Evolutionary conservation across 164 flowering plant species (phyloP).

Genomic region (Pachysandra terminalis): DNA sequence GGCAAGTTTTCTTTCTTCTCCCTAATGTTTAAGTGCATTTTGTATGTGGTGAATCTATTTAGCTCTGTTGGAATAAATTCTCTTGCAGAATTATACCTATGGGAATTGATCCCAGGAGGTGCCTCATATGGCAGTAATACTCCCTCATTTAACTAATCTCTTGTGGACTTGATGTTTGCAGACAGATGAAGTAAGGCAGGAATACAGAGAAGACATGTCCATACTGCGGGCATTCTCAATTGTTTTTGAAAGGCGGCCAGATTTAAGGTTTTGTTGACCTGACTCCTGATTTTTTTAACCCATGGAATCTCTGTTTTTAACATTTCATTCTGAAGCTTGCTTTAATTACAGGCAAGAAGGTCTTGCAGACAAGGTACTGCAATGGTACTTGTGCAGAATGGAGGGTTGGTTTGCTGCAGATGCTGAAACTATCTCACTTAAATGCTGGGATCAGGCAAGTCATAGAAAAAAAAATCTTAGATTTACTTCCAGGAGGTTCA

Average conservation of each 20-base stretch:
- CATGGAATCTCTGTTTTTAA: neutral
- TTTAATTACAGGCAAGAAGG: conserved; percentile 71
- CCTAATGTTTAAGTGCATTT: neutral
- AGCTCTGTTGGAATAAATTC: neutral
- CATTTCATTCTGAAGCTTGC: neutral
- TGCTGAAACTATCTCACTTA: conserved; percentile 85
- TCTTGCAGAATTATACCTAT: neutral
- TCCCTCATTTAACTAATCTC: neutral
- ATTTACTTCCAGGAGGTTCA: neutral
- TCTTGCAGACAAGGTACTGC: conserved; percentile 78
- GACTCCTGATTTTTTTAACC: no score
- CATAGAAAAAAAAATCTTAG: neutral
- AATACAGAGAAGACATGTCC: conserved; percentile 68
- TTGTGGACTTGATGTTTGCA: conserved; percentile 26
- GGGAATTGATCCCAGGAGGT: no score
- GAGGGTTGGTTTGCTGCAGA: conserved; percentile 99
- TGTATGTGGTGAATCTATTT: neutral
- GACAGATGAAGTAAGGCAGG: conserved; percentile 72
- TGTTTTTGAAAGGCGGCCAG: conserved; percentile 76
- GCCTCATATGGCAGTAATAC: neutral
- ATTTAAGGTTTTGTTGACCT: conserved; percentile 50
- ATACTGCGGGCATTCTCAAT: conserved; percentile 60
- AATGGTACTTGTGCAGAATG: conserved; percentile 98
- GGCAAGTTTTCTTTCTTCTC: conserved; percentile 33
- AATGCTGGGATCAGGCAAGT: conserved; percentile 85